A percentile compares a stretch with the other conserved stretches of the same genome.
These are phyloP conservation scores for Boletus rubroflammeus DNA, from an alignment of 768 basidiomycete genomes.

Conservation along the genomic window DNA sequence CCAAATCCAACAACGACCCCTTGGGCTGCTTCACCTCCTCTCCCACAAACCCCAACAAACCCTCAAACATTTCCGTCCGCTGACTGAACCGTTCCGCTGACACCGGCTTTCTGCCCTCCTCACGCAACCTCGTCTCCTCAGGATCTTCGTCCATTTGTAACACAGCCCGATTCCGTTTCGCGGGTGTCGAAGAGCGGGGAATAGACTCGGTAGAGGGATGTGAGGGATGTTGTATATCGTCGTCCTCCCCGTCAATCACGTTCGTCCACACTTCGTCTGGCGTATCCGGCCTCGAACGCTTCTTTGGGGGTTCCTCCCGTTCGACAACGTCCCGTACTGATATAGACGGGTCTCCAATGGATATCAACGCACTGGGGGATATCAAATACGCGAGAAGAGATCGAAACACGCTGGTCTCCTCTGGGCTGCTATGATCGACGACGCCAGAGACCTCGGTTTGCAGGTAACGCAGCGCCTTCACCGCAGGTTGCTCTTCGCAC, in stretches of 20 bases:
- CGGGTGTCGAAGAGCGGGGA: slow-evolving; percentile 1
- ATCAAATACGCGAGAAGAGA: slow-evolving; percentile 64
- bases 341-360: background rate
- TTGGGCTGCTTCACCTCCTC: slow-evolving; percentile 64
- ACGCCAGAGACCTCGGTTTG: slow-evolving; percentile 66
- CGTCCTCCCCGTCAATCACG: slow-evolving; percentile 35
- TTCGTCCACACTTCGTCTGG: slow-evolving; percentile 44
- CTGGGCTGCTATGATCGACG: slow-evolving; percentile 62
- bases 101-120: slow-evolving; percentile 31
- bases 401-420: slow-evolving; percentile 62
- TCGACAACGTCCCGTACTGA: slow-evolving; percentile 17
- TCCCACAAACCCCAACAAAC: slow-evolving; percentile 58
- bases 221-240: slow-evolving; percentile 3
- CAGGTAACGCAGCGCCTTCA: slow-evolving; percentile 69
- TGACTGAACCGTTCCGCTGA: slow-evolving; percentile 53
- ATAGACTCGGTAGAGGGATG: slow-evolving; percentile 1
- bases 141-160: slow-evolving; percentile 31
- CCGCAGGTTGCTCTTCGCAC: slow-evolving; percentile 55
- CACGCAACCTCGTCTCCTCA: slow-evolving; percentile 20
- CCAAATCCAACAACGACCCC: slow-evolving; percentile 58
- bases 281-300: slow-evolving; percentile 43
- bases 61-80: slow-evolving; percentile 68
- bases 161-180: slow-evolving; percentile 22
- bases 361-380: slow-evolving; percentile 29
- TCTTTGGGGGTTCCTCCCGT: slow-evolving; percentile 37